Evolutionary conservation across 768 basidiomycete genomes (phyloP), one percentile per base, ranked within the genome.

Genomic region (Hericium rajendrae): DNA sequence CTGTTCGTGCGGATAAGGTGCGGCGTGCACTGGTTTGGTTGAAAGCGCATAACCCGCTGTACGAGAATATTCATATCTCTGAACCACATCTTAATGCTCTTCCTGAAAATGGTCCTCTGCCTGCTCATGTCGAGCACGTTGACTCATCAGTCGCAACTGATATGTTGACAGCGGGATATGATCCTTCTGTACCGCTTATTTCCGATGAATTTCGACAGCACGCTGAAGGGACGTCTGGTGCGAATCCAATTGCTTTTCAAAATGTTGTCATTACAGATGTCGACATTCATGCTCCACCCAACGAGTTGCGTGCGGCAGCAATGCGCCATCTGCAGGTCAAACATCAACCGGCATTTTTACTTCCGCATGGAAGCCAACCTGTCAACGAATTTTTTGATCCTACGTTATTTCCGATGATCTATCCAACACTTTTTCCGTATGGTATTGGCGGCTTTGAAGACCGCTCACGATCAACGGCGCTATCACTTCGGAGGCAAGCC

Each of bases 381-480:
- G 66, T 66, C 0, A 72, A 72, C 62, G 72, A 75, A 53, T 75
- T 72, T 61, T 59, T 59, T 37, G 73, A 76, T 59, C 69, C 70
- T 1, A 8, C 48, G 9, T 43, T 77, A 8, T 73, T 78, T 50
- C 75, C 74, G 2, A 68, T 63, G 60, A 70, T 76, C 9, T 77
- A 73, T 63, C 75, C 76, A 2, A 73, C 74, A 0, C 56, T 79
- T 0, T 78, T 71, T 64, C 76, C 76, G 0, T 77, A 71, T 64
- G 74, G 77, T 0, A 59, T 71, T 18, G 74, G 76, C 2, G 76
- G 76, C 3, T 72, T 75, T 57, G 73, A 78, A 57, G 66, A 78
- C 58, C 12, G 13, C 1, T 22, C 40, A 4, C 46, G 73, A 0
- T 20, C 2, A 1, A 24, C 20, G 0, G 8, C 53, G 1, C 6